Base-by-base conservation (phyloP, 805 yeast genomes). In the Wickerhamomyces chambardii region DNA sequence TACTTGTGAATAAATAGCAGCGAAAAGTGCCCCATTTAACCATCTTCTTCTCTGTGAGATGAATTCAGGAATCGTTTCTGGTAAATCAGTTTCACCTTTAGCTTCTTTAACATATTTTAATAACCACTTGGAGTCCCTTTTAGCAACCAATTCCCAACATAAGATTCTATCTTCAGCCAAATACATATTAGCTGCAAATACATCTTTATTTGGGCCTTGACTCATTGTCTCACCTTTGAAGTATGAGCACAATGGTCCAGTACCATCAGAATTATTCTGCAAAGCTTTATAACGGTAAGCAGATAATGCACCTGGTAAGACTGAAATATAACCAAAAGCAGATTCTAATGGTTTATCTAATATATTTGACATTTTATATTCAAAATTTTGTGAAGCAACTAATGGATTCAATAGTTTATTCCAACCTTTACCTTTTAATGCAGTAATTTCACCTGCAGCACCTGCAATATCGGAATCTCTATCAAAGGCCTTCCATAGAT, bases 11-110 rank as follows among this genome's bases (percentile, higher is more conserved):
- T 83, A 92, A 36, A 89, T 66, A 4, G 97, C 97, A 1, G 99
- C 97, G 63, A 92, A 92, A 53, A 92, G 73, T 2, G 98, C 95
- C 56, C 99, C 99, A 58, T 90, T 90, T 41, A 90, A 71, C 98
- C 98, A 90, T 67, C 98, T 78, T 65, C 98, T 81, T 64, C 98
- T 80, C 64, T 90, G 98, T 37, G 92, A 75, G 35, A 90, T 84
- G 52, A 92, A 86, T 53, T 92, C 97, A n/a, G 95, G 82, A 30
- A 89, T 70, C n/a, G 71, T 67, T 51, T 89, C 97, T 7, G 97
- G 97, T 34, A 87, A 95, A 72, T 90, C 97, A 2, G 97, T 90
- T 57, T 89, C 97, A 47, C 96, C 97, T 34, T 79, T 81, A 14
- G 97, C 97, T 48, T 78, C 86, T 48, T 84, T 83, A 36, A 90